These are phyloP conservation scores for Westerdykella aurantiaca DNA, from an alignment of 2,329 filamentous ascomycete genomes.

Conservation along the genomic window DNA sequence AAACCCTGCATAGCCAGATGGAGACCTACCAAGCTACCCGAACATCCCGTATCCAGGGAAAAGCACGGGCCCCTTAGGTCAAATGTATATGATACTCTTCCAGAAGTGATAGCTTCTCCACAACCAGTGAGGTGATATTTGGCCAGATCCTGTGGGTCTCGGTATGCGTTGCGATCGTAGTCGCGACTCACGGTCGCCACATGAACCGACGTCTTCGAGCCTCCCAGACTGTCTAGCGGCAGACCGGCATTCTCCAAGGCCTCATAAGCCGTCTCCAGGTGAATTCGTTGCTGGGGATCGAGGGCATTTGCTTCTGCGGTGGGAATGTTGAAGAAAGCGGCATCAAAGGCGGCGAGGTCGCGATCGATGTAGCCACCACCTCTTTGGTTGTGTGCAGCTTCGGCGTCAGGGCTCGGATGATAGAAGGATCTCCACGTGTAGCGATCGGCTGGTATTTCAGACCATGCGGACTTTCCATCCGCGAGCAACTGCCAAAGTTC, in stretches of 20 bases:
- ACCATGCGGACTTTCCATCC: slow-evolving; percentile 21
- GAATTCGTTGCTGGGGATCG: slow-evolving; percentile 23
- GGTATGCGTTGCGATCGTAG: slow-evolving; percentile 13
- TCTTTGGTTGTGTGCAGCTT: slow-evolving; percentile 1
- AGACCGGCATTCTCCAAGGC: slow-evolving; percentile 35
- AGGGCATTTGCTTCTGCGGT: slow-evolving; percentile 16
- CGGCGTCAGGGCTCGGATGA: slow-evolving; percentile 8
- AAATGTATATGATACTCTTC: slow-evolving; percentile 15
- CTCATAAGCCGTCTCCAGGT: slow-evolving; percentile 27
- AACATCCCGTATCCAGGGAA: slow-evolving; percentile 22
- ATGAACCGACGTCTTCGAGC: background rate
- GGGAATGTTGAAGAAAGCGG: slow-evolving; percentile 22
- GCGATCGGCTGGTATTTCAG: slow-evolving; percentile 19
- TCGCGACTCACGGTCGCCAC: slow-evolving; percentile 3
- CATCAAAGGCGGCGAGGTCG: slow-evolving; percentile 33
- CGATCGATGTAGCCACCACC: slow-evolving; percentile 4
- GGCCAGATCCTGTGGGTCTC: slow-evolving; percentile 10
- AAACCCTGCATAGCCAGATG: slow-evolving; percentile 18
- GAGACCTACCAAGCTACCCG: slow-evolving; percentile 12
- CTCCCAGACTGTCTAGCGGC: slow-evolving; percentile 9
- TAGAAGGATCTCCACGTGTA: slow-evolving; percentile 25
- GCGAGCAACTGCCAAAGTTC: slow-evolving; percentile 33
- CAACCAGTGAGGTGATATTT: slow-evolving; percentile 10
- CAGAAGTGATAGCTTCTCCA: slow-evolving; percentile 7
- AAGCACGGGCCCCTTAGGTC: slow-evolving; percentile 17